These are phyloP conservation scores for Musa balbisiana DNA, from an alignment of 202 grass and related monocot species.

Conservation along the genomic window DNA sequence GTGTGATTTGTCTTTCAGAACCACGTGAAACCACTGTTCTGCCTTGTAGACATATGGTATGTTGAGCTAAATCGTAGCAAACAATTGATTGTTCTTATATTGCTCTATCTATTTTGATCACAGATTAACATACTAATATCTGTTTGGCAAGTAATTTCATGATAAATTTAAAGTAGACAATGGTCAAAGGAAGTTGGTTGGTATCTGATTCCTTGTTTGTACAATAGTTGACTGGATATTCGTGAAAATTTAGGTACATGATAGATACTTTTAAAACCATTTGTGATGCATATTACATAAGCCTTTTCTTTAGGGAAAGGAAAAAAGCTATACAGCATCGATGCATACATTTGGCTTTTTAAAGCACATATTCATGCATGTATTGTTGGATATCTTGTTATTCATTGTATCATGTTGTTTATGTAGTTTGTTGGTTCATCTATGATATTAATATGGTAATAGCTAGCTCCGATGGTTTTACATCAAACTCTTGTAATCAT, in stretches of 20 bases:
- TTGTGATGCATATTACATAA: neutral
- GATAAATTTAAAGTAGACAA: neutral
- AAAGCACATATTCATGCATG: neutral
- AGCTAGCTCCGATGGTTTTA: neutral
- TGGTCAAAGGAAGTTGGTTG: neutral
- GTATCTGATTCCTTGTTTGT: neutral
- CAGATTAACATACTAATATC: neutral
- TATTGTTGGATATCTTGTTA: neutral
- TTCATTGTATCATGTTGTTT: neutral
- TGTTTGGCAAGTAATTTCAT: neutral
- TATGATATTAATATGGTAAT: neutral
- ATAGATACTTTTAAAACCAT: neutral
- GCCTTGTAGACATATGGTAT: slow-evolving; percentile 96
- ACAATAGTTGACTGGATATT: neutral
- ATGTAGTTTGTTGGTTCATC: neutral
- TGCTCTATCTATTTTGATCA: neutral
- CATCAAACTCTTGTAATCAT: neutral
- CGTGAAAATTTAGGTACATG: neutral
- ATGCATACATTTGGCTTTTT: neutral
- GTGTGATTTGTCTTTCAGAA: slow-evolving; percentile 91
- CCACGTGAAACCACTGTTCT: slow-evolving; percentile 94
- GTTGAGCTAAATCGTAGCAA: neutral
- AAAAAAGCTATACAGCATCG: neutral
- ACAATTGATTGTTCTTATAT: neutral
- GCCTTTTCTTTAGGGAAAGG: neutral